Evolutionary conservation across 768 basidiomycete species (phyloP), one percentile per base, ranked within the genome.

Genomic region (Hydnum rufescens): DNA sequence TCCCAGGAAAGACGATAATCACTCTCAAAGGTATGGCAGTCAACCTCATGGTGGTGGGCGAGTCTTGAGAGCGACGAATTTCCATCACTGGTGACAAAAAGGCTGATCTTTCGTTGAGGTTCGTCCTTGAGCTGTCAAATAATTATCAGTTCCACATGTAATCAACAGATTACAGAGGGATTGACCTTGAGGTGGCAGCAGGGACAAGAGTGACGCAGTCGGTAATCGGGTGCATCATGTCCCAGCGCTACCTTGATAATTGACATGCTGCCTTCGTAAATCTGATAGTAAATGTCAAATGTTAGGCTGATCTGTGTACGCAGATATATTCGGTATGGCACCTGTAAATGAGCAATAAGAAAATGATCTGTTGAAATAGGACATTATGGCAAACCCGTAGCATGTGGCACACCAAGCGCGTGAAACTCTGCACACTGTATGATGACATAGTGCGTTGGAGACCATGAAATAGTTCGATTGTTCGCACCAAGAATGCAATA

Each of bases 241-340:
- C 61, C 60, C 18, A 72, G 60, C 3, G 54, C 58, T 4, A 5
- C 22, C 3, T 56, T 25, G n/a, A 68, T 58, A 0, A 44, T 53
- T 2, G 19, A 16, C 19, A 64, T 52, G n/a, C 68, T 59, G 0
- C 1, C 5, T 0, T 55, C 54, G 0, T 49, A 49, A 2, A 69
- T 63, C 0, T 51, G 25, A 5, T 71, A 62, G 53, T 68, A 71
- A 0, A 63, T 44, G 49, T 71, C 67, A 51, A 65, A 68, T 6
- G 66, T 57, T 25, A 63, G 58, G 1, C 63, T 58, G 25, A 72
- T 57, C 18, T 58, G 50, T 26, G 13, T 29, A 18, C 49, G 32
- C 13, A 51, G 31, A 1, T 31, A 43, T 4, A 52, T 58, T 5
- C 46, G 54, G 51, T 64, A 68, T 3, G 64, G 57, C 0, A 62